Evolutionary conservation across 345 rosid genomes (phyloP).

Genomic region (Atalantia buxifolia): DNA sequence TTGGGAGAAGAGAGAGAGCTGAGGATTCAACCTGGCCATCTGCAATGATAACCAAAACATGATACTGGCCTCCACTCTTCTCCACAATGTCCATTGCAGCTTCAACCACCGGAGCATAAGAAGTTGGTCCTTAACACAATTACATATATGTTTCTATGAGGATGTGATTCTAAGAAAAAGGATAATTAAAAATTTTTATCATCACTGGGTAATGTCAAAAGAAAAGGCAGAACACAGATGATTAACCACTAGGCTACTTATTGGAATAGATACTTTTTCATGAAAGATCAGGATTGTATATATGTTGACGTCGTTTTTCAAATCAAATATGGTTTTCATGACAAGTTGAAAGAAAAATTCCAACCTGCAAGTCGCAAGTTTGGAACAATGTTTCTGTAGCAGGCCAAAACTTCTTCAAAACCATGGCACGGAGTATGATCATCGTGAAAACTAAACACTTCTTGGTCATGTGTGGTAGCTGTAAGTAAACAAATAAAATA

Average conservation of each 20-base stretch:
- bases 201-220: neutral
- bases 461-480: constrained; percentile 77
- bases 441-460: constrained; percentile 66
- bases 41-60: constrained; percentile 68
- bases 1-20: neutral
- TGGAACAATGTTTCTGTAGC: constrained; percentile 62
- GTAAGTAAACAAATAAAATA: neutral
- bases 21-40: constrained; percentile 70
- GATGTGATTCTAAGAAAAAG: constrained; percentile 6
- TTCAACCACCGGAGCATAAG: constrained; percentile 67
- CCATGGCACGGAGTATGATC: constrained; percentile 80
- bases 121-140: constrained; percentile 61
- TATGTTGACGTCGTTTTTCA: neutral
- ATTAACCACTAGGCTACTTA: neutral
- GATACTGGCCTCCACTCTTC: constrained; percentile 66
- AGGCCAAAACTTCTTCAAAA: constrained; percentile 75
- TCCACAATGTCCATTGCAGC: constrained; percentile 69
- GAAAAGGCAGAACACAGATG: neutral
- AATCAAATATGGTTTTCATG: neutral
- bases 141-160: constrained; percentile 1
- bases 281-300: too few species aligned
- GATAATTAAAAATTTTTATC: neutral
- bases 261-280: neutral
- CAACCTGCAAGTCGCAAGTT: constrained; percentile 63
- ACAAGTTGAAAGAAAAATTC: neutral